Base-by-base conservation (phyloP, 257 asterid species). In the Solanum appendiculatum region DNA sequence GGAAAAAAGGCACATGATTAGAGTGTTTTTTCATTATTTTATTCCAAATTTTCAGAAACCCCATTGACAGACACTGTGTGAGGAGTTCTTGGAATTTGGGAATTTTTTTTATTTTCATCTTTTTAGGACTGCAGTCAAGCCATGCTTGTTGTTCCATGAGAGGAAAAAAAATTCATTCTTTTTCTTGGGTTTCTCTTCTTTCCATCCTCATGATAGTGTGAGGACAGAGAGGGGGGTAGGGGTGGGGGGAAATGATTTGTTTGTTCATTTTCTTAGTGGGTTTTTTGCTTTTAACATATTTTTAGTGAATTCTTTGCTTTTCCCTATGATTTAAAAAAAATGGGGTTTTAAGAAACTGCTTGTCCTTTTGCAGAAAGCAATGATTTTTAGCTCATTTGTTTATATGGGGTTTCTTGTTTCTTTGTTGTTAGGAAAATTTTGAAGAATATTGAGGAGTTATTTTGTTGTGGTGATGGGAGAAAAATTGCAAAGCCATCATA, bases 71-170 rank as follows among this genome's bases (percentile, higher is more conserved):
- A 77, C 77, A 51, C 70, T 31, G 40, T 82, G 82, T 86, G 83
- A 70, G 78, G 84, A 73, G 77, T 86, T 90, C 89, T 92, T 83
- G 97, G 92, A 92, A 87, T 90, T 91, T 87, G 97, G 87, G 90
- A 88, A 4, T 31, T 0, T 7, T 72, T 87, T 46, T 88, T n/a
- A n/a, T n/a, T 87, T 88, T 88, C 90, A 89, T 90, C 97, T 94
- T 94, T 94, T 93, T 93, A 95, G 98, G 93, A 86, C 93, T 91
- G 93, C 91, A 84, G 88, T 86, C 85, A 91, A 89, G 87, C 88
- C 97, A 91, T 92, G 98, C 95, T 89, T 92, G 84, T 92, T 90
- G 85, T 92, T 90, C 95, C 92, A 89, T 91, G 92, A 81, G 80
- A 82, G 23, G 27, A 37, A 40, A 72, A 72, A 33, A 81, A 27